phyloP scores from a whole-genome alignment of 139 green algal genomes.

The Nannochloris sp. region DNA sequence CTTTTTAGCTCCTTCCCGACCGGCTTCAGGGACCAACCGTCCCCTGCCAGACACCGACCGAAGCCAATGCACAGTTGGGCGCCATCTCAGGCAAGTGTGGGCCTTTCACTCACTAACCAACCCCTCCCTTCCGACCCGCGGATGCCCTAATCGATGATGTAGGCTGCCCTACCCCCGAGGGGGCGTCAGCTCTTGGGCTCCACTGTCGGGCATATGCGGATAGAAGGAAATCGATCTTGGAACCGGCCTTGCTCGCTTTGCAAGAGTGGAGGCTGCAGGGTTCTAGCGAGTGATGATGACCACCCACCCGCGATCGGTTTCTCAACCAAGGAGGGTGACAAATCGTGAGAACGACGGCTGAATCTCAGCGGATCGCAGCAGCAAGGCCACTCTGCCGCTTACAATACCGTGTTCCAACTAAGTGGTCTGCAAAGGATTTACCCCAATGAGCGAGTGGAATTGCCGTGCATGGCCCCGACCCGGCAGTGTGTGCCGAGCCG shows the following conservation, averaged over 20 bases:
- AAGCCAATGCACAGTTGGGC: neutral
- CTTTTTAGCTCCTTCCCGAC: too few relatives aligned
- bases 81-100: too few relatives aligned
- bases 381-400: constrained; percentile 78
- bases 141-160: too few relatives aligned
- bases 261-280: too few relatives aligned
- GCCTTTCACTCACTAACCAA: neutral
- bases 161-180: too few relatives aligned
- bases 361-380: constrained; percentile 80
- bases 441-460: constrained; percentile 66
- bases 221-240: too few relatives aligned
- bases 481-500: constrained; percentile 27
- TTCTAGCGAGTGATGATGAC: too few relatives aligned
- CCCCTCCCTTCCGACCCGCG: neutral
- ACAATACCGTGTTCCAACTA: constrained; percentile 77
- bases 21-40: too few relatives aligned
- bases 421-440: constrained; percentile 85
- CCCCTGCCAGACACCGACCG: neutral
- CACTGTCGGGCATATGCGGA: too few relatives aligned
- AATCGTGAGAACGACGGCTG: constrained; percentile 56
- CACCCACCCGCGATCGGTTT: too few relatives aligned
- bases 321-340: constrained; percentile 22
- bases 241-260: too few relatives aligned
- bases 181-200: too few relatives aligned
- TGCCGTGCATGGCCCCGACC: constrained; percentile 39